Percentiles rank a stretch among this genome's conserved stretches.
Evolutionary conservation across 768 basidiomycete species (phyloP).

Genomic region (Clathrus columnatus): DNA sequence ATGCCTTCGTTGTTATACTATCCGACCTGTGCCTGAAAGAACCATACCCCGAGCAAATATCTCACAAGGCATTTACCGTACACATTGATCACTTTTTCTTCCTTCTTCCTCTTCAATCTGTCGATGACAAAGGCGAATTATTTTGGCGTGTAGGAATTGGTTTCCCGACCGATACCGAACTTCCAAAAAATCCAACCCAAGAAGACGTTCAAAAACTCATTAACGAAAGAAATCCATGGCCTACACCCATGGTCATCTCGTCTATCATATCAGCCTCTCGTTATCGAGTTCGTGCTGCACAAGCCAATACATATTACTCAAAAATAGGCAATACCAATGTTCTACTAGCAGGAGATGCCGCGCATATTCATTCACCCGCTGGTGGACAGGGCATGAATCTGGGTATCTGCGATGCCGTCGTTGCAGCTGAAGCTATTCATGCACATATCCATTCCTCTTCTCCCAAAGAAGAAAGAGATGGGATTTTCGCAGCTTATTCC

Average conservation of each 20-base stretch:
- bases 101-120: constrained; percentile 26
- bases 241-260: not conserved
- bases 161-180: constrained; percentile 27
- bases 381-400: constrained; percentile 55
- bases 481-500: not conserved
- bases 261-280: constrained; percentile 1
- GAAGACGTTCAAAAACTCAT: constrained; percentile 36
- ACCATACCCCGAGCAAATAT: constrained; percentile 19
- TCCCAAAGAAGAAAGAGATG: not conserved
- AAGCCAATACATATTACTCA: not conserved
- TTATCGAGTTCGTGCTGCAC: constrained; percentile 6
- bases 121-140: constrained; percentile 13
- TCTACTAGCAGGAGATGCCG: constrained; percentile 37
- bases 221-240: constrained; percentile 19
- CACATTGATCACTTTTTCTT: constrained; percentile 28
- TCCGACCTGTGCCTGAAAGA: constrained; percentile 26
- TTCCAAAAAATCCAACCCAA: constrained; percentile 28
- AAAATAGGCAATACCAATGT: constrained; percentile 5
- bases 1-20: not conserved
- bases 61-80: constrained; percentile 19
- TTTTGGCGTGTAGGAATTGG: constrained; percentile 35
- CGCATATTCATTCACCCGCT: constrained; percentile 44
- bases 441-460: constrained; percentile 25
- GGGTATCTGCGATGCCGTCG: constrained; percentile 45
- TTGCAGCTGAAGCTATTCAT: constrained; percentile 34